Evolutionary conservation across 495 filamentous ascomycete species (phyloP).

Genomic region (Apiosordaria backusii): DNA sequence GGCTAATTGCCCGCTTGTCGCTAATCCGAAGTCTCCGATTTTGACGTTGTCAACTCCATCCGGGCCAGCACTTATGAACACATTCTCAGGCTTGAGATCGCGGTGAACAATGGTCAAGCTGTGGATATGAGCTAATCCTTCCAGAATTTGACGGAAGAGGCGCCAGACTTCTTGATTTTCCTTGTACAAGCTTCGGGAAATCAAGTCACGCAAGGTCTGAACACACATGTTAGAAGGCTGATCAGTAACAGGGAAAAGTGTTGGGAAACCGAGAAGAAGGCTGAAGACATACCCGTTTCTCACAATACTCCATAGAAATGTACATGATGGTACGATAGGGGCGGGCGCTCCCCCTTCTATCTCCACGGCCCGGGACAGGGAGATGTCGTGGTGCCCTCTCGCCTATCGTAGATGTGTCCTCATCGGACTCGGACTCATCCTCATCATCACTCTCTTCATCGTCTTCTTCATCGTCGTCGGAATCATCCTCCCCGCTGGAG

Average conservation of each 20-base stretch:
- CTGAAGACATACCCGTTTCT: conserved; percentile 66
- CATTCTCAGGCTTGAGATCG: conserved; percentile 96
- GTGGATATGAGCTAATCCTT: conserved; percentile 89
- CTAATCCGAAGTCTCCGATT: conserved; percentile 95
- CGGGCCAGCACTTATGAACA: conserved; percentile 66
- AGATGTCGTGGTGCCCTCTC: conserved; percentile 13
- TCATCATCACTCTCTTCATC: conserved; percentile 31
- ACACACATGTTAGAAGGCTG: not conserved
- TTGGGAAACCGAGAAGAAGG: not conserved
- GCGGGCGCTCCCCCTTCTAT: conserved; percentile 33
- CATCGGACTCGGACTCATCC: conserved; percentile 25
- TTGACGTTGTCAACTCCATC: conserved; percentile 84
- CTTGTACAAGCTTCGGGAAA: conserved; percentile 67
- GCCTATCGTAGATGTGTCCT: conserved; percentile 19
- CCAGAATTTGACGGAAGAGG: conserved; percentile 84
- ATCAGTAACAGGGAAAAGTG: conserved; percentile 2
- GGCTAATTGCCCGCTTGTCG: conserved; percentile 76
- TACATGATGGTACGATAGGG: conserved; percentile 44
- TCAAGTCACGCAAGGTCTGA: conserved; percentile 86
- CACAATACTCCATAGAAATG: conserved; percentile 90
- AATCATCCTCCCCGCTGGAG: conserved; percentile 48
- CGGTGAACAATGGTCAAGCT: conserved; percentile 89
- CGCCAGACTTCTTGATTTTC: conserved; percentile 80
- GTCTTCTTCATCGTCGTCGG: conserved; percentile 33
- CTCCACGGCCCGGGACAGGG: conserved; percentile 20